A percentile compares a stretch with the other conserved stretches of the same genome.
These are phyloP conservation scores for Macaranga tanarius DNA, from an alignment of 441 rosid genomes.

Conservation along the genomic window DNA sequence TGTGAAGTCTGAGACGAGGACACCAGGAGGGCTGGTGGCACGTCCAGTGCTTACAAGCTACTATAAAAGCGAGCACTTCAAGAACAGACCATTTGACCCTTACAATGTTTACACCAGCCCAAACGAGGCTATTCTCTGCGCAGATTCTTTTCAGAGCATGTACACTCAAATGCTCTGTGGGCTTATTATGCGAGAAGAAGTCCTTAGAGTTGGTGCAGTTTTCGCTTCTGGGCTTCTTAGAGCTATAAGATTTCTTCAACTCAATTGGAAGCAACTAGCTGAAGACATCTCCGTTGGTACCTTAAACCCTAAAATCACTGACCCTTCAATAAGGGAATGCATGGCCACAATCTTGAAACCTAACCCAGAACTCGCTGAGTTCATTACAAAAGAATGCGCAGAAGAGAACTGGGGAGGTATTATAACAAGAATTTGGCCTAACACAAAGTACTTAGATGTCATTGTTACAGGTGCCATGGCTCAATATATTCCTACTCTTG, in stretches of 20 bases:
- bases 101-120: conserved; percentile 91
- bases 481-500: conserved; percentile 87
- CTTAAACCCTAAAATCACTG: conserved; percentile 46
- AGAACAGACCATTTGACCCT: conserved; percentile 76
- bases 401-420: conserved; percentile 73
- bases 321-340: conserved; percentile 48
- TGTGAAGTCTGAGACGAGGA: conserved; percentile 78
- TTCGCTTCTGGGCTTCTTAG: conserved; percentile 91
- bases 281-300: conserved; percentile 58
- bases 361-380: conserved; percentile 51
- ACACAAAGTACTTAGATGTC: conserved; percentile 84
- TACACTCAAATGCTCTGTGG: conserved; percentile 90
- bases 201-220: conserved; percentile 85
- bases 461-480: conserved; percentile 98
- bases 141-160: conserved; percentile 93
- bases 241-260: conserved; percentile 82
- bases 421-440: conserved; percentile 77
- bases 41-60: conserved; percentile 90
- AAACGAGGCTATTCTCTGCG: conserved; percentile 82
- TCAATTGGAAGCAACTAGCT: conserved; percentile 63
- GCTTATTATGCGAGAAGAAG: conserved; percentile 60
- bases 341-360: conserved; percentile 54
- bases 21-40: conserved; percentile 84
- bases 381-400: conserved; percentile 46
- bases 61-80: conserved; percentile 87